Conservation (phyloP, 1,139 yeast species). For the Hansenula lynferdii region DNA sequence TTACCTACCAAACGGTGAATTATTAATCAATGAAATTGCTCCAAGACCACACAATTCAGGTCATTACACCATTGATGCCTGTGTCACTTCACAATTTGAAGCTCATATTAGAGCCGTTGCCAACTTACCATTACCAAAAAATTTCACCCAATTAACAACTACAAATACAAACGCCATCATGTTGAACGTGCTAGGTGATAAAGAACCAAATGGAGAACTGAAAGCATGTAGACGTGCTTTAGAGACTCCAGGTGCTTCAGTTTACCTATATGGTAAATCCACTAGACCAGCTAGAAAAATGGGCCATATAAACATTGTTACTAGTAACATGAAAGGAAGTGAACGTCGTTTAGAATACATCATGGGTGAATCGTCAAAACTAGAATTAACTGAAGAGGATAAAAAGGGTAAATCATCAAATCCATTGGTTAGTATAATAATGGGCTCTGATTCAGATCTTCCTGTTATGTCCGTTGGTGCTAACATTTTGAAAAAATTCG, state of each 20-base stretch:
- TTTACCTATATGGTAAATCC: slow-evolving; percentile 86
- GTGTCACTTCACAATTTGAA: slow-evolving; percentile 95
- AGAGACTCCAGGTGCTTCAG: slow-evolving; percentile 82
- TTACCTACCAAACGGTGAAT: slow-evolving; percentile 63
- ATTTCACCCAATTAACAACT: slow-evolving; percentile 67
- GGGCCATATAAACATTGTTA: slow-evolving; percentile 91
- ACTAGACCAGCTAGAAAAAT: slow-evolving; percentile 85
- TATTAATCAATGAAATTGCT: slow-evolving; percentile 89
- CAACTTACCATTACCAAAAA: slow-evolving; percentile 83
- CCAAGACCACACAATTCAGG: slow-evolving; percentile 99
- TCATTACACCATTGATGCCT: slow-evolving; percentile 95
- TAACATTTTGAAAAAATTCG: slow-evolving; percentile 72
- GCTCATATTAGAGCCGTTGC: slow-evolving; percentile 91
- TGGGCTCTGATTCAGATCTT: slow-evolving; percentile 98
- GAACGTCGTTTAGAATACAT: slow-evolving; percentile 65
- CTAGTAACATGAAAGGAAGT: slow-evolving; percentile 80
- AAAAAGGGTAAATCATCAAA: slow-evolving; percentile 17
- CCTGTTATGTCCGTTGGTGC: slow-evolving; percentile 97
- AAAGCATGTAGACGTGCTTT: slow-evolving; percentile 75
- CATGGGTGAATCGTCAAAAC: slow-evolving; percentile 33
- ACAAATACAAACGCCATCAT: slow-evolving; percentile 79
- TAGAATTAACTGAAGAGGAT: slow-evolving; percentile 2
- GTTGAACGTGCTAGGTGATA: slow-evolving; percentile 89
- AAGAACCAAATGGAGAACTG: slow-evolving; percentile 61
- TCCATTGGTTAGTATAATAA: slow-evolving; percentile 87